phyloP scores from a whole-genome alignment of 371 early-diverging fungal genomes.

The Cokeromyces recurvatus region DNA sequence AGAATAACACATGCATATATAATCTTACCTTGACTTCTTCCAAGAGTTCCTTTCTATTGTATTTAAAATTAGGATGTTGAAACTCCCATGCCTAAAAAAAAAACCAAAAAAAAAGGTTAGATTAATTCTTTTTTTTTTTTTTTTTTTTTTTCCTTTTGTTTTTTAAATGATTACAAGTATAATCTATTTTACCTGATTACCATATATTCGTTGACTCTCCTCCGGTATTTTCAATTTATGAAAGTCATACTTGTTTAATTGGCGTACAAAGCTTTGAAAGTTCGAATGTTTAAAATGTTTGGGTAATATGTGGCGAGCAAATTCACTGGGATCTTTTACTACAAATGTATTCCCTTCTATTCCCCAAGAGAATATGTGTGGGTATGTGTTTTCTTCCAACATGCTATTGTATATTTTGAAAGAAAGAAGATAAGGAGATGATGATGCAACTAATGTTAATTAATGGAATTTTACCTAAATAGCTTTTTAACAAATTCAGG shows the following conservation, averaged over 20 bases:
- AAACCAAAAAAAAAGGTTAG: no score
- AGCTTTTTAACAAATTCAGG: constrained; percentile 50
- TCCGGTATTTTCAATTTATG: constrained; percentile 71
- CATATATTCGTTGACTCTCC: constrained; percentile 55
- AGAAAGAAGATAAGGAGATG: no score
- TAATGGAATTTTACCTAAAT: constrained; percentile 24
- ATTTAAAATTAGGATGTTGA: constrained; percentile 69
- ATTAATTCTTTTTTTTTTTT: no score
- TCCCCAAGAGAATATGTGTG: constrained; percentile 72
- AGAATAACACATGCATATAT: not conserved
- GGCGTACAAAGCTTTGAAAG: constrained; percentile 91
- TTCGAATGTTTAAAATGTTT: constrained; percentile 93
- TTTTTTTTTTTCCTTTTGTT: no score
- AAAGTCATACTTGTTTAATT: constrained; percentile 93
- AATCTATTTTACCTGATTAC: constrained; percentile 67
- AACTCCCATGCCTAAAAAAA: constrained; percentile 73
- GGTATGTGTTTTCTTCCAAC: constrained; percentile 65
- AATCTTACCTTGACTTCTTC: constrained; percentile 48
- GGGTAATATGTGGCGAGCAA: constrained; percentile 72
- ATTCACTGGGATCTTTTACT: constrained; percentile 73
- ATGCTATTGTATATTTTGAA: no score
- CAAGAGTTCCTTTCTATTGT: constrained; percentile 56
- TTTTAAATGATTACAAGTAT: no score
- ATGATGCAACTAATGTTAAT: not conserved
- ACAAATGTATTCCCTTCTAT: constrained; percentile 78